Percentiles rank a stretch among this genome's conserved stretches.
phyloP scores from a whole-genome alignment of 768 basidiomycete species.

The Lenzites betulinus region DNA sequence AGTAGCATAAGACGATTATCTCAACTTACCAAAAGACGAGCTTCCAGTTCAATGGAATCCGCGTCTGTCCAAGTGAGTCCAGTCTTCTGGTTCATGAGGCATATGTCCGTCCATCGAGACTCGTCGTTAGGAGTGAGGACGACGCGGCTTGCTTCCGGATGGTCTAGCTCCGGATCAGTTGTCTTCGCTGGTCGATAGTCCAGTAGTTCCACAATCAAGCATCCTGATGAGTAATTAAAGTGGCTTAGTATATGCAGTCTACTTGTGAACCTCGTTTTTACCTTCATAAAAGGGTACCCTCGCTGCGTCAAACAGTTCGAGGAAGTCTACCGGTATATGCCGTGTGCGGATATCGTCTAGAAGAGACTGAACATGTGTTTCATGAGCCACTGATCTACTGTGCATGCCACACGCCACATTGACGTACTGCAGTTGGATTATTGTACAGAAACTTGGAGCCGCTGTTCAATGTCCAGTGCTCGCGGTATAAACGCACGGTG shows the following conservation, averaged over 20 bases:
- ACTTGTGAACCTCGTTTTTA: conserved; percentile 34
- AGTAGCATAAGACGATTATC: background rate
- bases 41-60: conserved; percentile 73
- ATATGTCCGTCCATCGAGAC: conserved; percentile 79
- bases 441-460: conserved; percentile 83
- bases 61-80: conserved; percentile 67
- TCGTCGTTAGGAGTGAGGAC: conserved; percentile 79
- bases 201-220: conserved; percentile 81
- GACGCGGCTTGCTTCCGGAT: conserved; percentile 65
- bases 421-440: conserved; percentile 64
- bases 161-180: conserved; percentile 59
- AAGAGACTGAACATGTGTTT: conserved; percentile 53
- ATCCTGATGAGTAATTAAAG: conserved; percentile 50
- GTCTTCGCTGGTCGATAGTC: conserved; percentile 67
- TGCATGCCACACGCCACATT: background rate
- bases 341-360: conserved; percentile 83
- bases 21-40: conserved; percentile 66
- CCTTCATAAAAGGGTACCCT: conserved; percentile 84
- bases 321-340: conserved; percentile 83
- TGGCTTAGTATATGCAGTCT: background rate
- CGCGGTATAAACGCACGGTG: conserved; percentile 73
- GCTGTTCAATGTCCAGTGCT: conserved; percentile 82
- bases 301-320: conserved; percentile 75
- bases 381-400: conserved; percentile 1
- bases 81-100: conserved; percentile 60